Base-by-base conservation (phyloP, 2,329 filamentous ascomycete species). In the Gaeumannomyces sp. region DNA sequence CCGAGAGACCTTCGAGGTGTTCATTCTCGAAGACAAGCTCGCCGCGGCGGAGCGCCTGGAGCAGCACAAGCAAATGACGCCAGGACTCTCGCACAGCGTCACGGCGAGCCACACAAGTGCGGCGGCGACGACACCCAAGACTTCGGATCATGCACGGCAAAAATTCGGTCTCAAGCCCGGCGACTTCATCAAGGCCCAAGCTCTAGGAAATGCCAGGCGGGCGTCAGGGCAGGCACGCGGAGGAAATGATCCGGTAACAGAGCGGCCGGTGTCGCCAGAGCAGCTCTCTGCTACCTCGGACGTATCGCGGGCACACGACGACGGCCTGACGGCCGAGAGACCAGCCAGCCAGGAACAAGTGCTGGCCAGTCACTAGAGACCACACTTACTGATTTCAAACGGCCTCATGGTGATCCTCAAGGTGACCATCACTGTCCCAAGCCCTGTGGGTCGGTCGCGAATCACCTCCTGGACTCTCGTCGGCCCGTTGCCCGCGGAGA, bases 1-100 rank as follows among this genome's bases (percentile, higher is more conserved):
- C 22, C 68, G 68, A 1, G 71, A 27, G 25, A 27, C 13, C 5
- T 14, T 61, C 14, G n/a, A 61, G 35, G 60, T 61, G 2, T 29
- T 25, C 13, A 8, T 61, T 13, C 38, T 53, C 16, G 38, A 45
- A 16, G 38, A 45, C 38, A 16, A 45, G 16, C 38, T 19, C 38
- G 13, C 38, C 16, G 16, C 19, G 38, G 38, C 13, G 14, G 38
- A 45, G 4, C 16, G 2, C 38, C 38, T 19, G 13, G 38, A 45
- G 38, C 38, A 19, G 45, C 45, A 7, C 38, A 19, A 45, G 38
- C 14, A 45, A 22, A 45, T 22, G 38, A 16, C 38, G 4, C 38
- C 19, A 7, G 38, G 16, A 45, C 4, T 7, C 38, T 45, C 19
- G 38, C 16, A 16, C 16, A 16, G 38, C 19, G 16, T 22, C 16